phyloP scores from a whole-genome alignment of 2,329 filamentous ascomycete genomes.

The Neofusicoccum sp. region DNA sequence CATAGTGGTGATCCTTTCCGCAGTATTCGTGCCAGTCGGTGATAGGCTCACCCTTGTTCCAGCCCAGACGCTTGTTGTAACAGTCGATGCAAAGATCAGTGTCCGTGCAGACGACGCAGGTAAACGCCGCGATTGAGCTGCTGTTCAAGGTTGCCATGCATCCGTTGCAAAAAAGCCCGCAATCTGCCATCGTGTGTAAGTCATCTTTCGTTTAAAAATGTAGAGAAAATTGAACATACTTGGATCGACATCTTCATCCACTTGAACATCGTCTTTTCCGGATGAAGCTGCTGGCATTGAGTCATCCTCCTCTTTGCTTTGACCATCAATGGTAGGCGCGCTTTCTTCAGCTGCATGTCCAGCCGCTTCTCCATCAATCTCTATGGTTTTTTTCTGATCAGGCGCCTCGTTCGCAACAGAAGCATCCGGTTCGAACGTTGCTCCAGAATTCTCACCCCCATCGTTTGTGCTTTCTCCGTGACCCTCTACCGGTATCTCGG shows the following conservation, averaged over 20 bases:
- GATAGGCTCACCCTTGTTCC: conserved; percentile 10
- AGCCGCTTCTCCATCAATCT: no score
- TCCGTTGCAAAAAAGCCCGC: neutral
- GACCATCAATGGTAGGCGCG: no score
- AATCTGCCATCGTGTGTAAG: neutral
- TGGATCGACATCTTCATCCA: neutral
- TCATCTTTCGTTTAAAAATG: neutral
- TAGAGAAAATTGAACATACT: neutral
- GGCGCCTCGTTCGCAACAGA: no score
- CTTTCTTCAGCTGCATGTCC: no score
- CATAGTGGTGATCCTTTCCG: conserved; percentile 21
- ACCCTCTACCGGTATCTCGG: neutral
- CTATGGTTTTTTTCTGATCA: no score
- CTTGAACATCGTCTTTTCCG: no score
- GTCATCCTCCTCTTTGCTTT: no score
- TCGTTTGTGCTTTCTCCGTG: no score
- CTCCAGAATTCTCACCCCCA: neutral
- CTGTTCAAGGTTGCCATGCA: neutral
- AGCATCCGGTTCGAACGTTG: neutral
- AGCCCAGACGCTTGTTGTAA: conserved; percentile 15
- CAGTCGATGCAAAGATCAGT: conserved; percentile 22
- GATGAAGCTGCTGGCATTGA: no score
- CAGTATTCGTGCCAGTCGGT: conserved; percentile 17
- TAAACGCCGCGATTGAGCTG: conserved; percentile 15
- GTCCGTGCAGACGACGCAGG: conserved; percentile 23